These are phyloP conservation scores for Schwanniomyces yamadae DNA, from an alignment of 805 yeast genomes.

Conservation along the genomic window DNA sequence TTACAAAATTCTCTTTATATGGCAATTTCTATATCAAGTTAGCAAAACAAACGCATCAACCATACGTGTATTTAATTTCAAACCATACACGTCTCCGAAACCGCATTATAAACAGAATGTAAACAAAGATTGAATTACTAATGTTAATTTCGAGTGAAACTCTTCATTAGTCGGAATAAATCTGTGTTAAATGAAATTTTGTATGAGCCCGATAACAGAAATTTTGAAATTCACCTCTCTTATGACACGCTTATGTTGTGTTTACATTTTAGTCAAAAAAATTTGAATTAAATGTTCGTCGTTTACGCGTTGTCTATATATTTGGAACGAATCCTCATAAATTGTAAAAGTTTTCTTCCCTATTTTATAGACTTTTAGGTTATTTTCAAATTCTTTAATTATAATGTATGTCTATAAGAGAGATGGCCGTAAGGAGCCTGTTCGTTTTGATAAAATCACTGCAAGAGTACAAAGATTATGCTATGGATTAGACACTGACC, in stretches of 20 bases:
- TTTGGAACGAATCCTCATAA: constrained; percentile 6
- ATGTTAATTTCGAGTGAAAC: background rate
- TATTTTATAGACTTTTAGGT: constrained; percentile 1
- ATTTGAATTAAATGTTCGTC: no score
- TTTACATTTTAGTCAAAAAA: constrained; percentile 1
- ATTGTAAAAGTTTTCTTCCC: background rate
- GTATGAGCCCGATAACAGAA: background rate
- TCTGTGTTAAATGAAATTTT: constrained; percentile 1
- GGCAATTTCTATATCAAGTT: no score
- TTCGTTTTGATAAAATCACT: constrained; percentile 93
- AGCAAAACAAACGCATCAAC: no score
- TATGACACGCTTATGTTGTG: constrained; percentile 3
- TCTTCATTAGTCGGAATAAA: background rate
- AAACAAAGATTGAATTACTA: background rate
- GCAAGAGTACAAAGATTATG: constrained; percentile 89
- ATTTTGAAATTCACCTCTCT: background rate
- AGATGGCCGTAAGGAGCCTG: constrained; percentile 94
- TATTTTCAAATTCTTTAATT: constrained; percentile 1
- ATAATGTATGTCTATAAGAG: constrained; percentile 84
- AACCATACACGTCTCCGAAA: constrained; percentile 4
- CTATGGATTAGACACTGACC: constrained; percentile 87
- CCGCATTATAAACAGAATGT: background rate
- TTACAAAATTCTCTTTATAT: no score
- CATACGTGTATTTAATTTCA: no score
- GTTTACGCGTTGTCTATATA: constrained; percentile 9